These are phyloP conservation scores for Wickerhamiella qilinensis DNA, from an alignment of 805 yeast species.

Conservation along the genomic window DNA sequence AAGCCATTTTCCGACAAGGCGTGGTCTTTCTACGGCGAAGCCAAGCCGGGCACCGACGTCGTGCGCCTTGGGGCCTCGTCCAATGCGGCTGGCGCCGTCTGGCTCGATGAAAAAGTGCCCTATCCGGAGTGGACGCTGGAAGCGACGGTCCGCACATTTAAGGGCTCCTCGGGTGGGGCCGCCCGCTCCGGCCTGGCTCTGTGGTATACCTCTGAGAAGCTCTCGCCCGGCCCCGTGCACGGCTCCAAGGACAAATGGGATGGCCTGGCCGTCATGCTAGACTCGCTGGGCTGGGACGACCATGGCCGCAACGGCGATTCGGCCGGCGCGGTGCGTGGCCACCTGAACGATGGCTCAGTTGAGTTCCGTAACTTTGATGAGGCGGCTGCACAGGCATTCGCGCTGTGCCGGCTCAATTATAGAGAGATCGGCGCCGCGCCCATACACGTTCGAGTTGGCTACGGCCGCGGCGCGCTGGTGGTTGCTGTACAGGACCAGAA, in stretches of 20 bases:
- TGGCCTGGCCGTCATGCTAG: slow-evolving; percentile 26
- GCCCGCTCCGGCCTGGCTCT: slow-evolving; percentile 24
- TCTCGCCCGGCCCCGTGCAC: slow-evolving; percentile 21
- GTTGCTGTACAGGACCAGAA: slow-evolving; percentile 25
- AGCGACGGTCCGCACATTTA: slow-evolving; percentile 15
- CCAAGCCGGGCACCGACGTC: slow-evolving; percentile 6
- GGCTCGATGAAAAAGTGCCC: slow-evolving; percentile 18
- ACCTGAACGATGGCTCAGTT: slow-evolving; percentile 24
- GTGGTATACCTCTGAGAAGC: slow-evolving; percentile 21
- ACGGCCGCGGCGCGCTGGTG: slow-evolving; percentile 17
- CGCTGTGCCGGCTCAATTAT: slow-evolving; percentile 22
- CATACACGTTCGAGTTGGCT: slow-evolving; percentile 19
- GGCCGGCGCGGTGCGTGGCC: slow-evolving; percentile 23
- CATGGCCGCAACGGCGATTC: slow-evolving; percentile 6
- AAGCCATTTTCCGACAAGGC: slow-evolving; percentile 7
- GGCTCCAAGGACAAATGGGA: slow-evolving; percentile 26
- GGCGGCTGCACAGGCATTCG: slow-evolving; percentile 21
- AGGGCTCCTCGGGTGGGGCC: slow-evolving; percentile 15
- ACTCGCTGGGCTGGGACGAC: slow-evolving; percentile 18
- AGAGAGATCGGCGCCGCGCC: slow-evolving; percentile 20
- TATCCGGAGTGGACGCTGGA: slow-evolving; percentile 23
- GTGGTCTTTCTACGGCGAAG: slow-evolving; percentile 10
- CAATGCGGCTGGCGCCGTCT: slow-evolving; percentile 18
- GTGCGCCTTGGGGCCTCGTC: slow-evolving; percentile 10
- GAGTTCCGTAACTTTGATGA: slow-evolving; percentile 13